Percentiles rank a stretch among this genome's conserved stretches.
These are phyloP conservation scores for Penicillium goetzii DNA, from an alignment of 495 filamentous ascomycete genomes.

Conservation along the genomic window DNA sequence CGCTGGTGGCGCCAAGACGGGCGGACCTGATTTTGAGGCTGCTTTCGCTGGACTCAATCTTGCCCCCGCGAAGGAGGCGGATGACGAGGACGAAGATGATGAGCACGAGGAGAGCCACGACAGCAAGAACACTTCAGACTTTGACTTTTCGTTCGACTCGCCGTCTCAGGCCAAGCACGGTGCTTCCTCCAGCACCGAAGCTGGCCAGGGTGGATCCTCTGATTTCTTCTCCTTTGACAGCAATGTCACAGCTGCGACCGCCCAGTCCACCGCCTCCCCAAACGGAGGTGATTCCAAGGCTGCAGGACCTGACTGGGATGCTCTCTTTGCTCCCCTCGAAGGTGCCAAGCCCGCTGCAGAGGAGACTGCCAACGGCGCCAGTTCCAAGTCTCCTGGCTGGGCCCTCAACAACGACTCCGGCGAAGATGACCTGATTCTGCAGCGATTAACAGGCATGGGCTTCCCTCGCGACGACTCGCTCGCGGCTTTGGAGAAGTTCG, in stretches of 20 bases:
- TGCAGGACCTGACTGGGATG: constrained; percentile 82
- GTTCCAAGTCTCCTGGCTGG: constrained; percentile 58
- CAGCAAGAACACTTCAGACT: constrained; percentile 61
- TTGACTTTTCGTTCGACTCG: constrained; percentile 67
- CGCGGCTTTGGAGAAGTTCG: constrained; percentile 85
- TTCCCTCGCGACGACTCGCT: constrained; percentile 81
- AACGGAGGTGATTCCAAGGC: constrained; percentile 38
- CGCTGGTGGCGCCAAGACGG: constrained; percentile 35
- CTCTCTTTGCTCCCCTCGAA: constrained; percentile 84
- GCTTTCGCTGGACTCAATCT: constrained; percentile 81
- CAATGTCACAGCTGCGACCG: constrained; percentile 51
- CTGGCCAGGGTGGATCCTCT: constrained; percentile 29
- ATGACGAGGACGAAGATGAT: constrained; percentile 69
- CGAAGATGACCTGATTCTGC: constrained; percentile 89
- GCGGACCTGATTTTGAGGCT: constrained; percentile 75
- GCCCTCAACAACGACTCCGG: constrained; percentile 74
- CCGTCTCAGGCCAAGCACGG: constrained; percentile 41
- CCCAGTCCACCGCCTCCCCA: constrained; percentile 29
- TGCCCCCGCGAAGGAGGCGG: constrained; percentile 67
- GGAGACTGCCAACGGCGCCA: constrained; percentile 29
- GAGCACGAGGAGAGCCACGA: constrained; percentile 54
- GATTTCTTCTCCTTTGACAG: constrained; percentile 54
- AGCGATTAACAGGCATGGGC: constrained; percentile 89
- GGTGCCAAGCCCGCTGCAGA: constrained; percentile 48
- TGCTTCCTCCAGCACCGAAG: constrained; percentile 25